Evolutionary conservation across 2,329 filamentous ascomycete species (phyloP), one percentile per base, ranked within the genome.

Genomic region (Curvularia eragrostidis): DNA sequence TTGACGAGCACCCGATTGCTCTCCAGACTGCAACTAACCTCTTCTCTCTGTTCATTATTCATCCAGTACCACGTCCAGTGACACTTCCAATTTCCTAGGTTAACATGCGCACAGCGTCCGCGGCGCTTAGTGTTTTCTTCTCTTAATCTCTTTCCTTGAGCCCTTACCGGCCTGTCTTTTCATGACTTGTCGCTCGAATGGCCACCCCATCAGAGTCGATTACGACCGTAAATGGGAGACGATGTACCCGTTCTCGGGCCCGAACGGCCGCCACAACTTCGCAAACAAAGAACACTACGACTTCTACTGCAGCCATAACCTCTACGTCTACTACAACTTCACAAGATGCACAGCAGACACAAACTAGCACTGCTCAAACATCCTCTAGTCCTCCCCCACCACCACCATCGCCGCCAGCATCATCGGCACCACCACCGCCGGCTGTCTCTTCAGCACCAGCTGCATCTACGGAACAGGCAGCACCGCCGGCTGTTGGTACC

Each of bases 181-280:
- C 64, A 71, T 73, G 72, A 71, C 59, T 68, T 60, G 62, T 65
- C 58, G 70, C 64, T 70, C 70, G 70, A 66, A 78, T 78, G 75
- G 74, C 75, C 60, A 69, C 73, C 64, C 75, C 75, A 38, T 67
- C 68, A 68, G 70, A 72, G 43, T 70, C 69, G 46, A 73, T 71
- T 50, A 77, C 74, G 54, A 76, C 74, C 55, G 74, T 78, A 62
- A 75, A 57, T 61, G 75, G 75, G 63, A 69, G 70, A 65, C 70
- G 71, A 67, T 78, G 75, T 67, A 77, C 75, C 62, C 73, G 75
- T 59, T 74, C 75, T 54, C 72, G 71, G 46, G 73, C 68, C 59
- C 69, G 72, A 43, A 73, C 70, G 36, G 64, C 69, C 54, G 64
- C 63, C 58, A 68, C 67, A 38, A 71, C 72, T 21, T 57, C 59